phyloP scores from a whole-genome alignment of 352 stramenopile genomes.

The Phytophthora melonis region DNA sequence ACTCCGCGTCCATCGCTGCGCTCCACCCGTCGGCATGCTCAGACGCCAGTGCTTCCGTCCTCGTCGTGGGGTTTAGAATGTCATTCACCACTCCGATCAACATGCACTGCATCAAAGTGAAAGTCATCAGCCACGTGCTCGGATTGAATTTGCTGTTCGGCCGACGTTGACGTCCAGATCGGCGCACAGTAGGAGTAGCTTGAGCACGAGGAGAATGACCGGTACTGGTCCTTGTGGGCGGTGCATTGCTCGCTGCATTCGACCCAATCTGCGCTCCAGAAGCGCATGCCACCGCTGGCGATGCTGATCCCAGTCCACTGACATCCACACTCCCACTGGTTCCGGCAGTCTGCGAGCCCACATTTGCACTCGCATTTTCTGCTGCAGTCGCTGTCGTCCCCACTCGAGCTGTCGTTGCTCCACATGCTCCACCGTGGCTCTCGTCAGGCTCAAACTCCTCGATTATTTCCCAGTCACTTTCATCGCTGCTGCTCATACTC shows the following conservation, averaged over 20 bases:
- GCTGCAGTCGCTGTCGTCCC: neutral
- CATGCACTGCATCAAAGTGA: conserved; percentile 17
- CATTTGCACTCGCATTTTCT: no score
- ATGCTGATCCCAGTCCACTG: no score
- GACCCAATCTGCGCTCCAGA: no score
- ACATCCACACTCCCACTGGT: no score
- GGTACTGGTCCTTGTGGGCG: no score
- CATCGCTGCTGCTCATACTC: conserved; percentile 8
- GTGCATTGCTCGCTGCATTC: no score
- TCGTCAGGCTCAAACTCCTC: neutral
- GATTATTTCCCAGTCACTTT: conserved; percentile 17
- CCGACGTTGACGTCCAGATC: conserved; percentile 5
- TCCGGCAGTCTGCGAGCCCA: no score
- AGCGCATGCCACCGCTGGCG: no score
- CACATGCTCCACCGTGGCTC: no score
- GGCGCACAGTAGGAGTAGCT: neutral
- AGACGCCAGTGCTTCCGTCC: conserved; percentile 8
- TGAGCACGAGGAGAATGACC: neutral
- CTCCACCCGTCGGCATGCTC: conserved; percentile 9
- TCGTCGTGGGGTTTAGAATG: conserved; percentile 6
- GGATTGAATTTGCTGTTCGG: conserved; percentile 6
- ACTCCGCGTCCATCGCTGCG: conserved; percentile 6
- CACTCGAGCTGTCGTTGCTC: neutral
- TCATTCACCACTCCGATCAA: conserved; percentile 18
- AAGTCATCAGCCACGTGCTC: conserved; percentile 11